Evolutionary conservation across 768 basidiomycete genomes (phyloP), one percentile per base, ranked within the genome.

Genomic region (Trametes cubensis): DNA sequence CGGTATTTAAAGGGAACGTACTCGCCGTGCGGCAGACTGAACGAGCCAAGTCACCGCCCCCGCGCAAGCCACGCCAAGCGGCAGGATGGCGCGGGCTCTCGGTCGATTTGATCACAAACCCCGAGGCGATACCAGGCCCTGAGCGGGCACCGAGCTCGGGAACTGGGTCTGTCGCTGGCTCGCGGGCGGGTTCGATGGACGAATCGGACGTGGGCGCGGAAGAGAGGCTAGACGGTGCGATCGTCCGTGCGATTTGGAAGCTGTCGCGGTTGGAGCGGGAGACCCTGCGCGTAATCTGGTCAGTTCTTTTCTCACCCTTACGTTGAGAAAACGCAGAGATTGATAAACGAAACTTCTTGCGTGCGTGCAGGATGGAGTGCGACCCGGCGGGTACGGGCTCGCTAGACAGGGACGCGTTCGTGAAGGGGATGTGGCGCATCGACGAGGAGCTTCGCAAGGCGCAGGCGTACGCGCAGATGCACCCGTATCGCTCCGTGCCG

Each of bases 401-500:
- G n/a, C 77, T 94, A 13, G 82, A 85, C 64, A 76, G 84, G 5
- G 88, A 89, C 18, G 77, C 77, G 18, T 94, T 94, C 66, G 81
- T 85, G 42, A 82, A 80, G 64, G 92, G 90, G 53, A 92, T 92
- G 89, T 92, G 90, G 90, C 84, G 85, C 40, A 89, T 94, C 28
- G 91, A 94, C 73, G 89, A 91, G 72, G 90, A 92, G 66, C 82
- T 93, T 14, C 78, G 88, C n/a, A 81, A 84, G 48, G 79, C 81
- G 6, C 83, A 87, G 62, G 23, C 71, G 48, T 34, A 53, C 25
- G 79, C 81, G 4, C 83, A 87, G 62, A 28, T 73, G 48, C 42
- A 53, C 34, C 59, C 50, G 46, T 60, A 61, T 41, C 49, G 52
- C 23, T 46, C 55, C 34, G 34, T 34, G 45, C 58, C 64, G 18